These are phyloP conservation scores for Ganoderma leucocontextum DNA, from an alignment of 1,284 basidiomycete genomes.

Conservation along the genomic window DNA sequence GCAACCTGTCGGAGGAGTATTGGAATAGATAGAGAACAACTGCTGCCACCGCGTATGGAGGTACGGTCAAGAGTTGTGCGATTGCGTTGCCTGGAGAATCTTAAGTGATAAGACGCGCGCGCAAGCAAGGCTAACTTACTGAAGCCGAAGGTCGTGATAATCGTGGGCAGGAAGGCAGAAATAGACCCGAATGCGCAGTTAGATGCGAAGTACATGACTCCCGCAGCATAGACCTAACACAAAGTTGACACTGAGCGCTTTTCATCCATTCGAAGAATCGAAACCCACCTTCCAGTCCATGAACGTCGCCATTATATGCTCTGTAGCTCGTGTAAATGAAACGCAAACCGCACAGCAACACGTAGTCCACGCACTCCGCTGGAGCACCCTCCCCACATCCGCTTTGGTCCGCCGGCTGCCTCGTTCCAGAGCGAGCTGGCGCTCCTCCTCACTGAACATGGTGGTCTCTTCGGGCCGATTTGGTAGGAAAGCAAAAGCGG, in stretches of 20 bases:
- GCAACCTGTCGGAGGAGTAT: slow-evolving; percentile 74
- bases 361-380: slow-evolving; percentile 57
- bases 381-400: slow-evolving; percentile 72
- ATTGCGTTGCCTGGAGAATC: slow-evolving; percentile 52
- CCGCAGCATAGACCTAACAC: slow-evolving; percentile 64
- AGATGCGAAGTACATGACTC: slow-evolving; percentile 77
- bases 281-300: slow-evolving; percentile 70
- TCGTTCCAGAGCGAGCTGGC: slow-evolving; percentile 75
- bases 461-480: slow-evolving; percentile 79
- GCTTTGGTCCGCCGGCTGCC: slow-evolving; percentile 75
- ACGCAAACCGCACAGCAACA: background rate
- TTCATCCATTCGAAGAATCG: slow-evolving; percentile 29
- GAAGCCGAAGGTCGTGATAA: slow-evolving; percentile 76
- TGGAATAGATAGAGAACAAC: slow-evolving; percentile 69
- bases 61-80: slow-evolving; percentile 81
- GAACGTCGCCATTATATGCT: slow-evolving; percentile 72
- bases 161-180: slow-evolving; percentile 87
- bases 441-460: slow-evolving; percentile 77
- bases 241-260: background rate
- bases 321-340: slow-evolving; percentile 42
- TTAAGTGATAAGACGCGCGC: background rate
- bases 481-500: slow-evolving; percentile 75
- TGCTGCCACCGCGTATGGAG: slow-evolving; percentile 81
- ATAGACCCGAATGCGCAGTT: slow-evolving; percentile 84
- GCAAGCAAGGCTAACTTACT: slow-evolving; percentile 42